Percentiles rank a stretch among this genome's conserved stretches.
Evolutionary conservation across 257 asterid species (phyloP).

Genomic region (Perilla frutescens): DNA sequence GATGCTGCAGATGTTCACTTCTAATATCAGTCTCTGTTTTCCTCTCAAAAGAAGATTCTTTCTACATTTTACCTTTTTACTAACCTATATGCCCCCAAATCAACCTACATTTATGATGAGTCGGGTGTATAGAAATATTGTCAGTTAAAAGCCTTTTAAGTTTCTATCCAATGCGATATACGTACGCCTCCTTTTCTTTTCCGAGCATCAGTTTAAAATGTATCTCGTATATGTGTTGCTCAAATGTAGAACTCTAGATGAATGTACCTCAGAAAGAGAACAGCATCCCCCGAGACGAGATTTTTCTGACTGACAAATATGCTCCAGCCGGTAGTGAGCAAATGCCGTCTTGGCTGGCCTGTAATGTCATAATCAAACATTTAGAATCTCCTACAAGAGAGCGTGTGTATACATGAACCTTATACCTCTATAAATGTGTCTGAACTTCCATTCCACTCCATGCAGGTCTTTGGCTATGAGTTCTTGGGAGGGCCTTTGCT

Average conservation of each 20-base stretch:
- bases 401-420: not conserved
- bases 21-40: conserved; percentile 9
- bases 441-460: conserved; percentile 96
- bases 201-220: conserved; percentile 4
- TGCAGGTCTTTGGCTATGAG: conserved; percentile 91
- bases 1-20: not conserved
- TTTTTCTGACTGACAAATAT: conserved; percentile 90
- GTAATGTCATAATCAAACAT: conserved; percentile 39
- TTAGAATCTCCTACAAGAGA: conserved; percentile 33
- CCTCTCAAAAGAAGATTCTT: not conserved
- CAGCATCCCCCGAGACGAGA: conserved; percentile 91
- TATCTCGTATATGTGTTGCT: conserved; percentile 7
- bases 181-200: not conserved
- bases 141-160: not conserved
- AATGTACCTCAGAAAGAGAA: conserved; percentile 82
- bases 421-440: conserved; percentile 96
- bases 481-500: conserved; percentile 97
- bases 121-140: not conserved
- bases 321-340: conserved; percentile 99
- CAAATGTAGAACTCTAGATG: conserved; percentile 8
- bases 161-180: not conserved
- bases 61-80: not conserved
- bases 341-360: conserved; percentile 99
- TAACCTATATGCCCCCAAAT: conserved; percentile 1
- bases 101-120: not conserved